Evolutionary conservation across 495 filamentous ascomycete genomes (phyloP).

Genomic region (Aspergillus panamensis): DNA sequence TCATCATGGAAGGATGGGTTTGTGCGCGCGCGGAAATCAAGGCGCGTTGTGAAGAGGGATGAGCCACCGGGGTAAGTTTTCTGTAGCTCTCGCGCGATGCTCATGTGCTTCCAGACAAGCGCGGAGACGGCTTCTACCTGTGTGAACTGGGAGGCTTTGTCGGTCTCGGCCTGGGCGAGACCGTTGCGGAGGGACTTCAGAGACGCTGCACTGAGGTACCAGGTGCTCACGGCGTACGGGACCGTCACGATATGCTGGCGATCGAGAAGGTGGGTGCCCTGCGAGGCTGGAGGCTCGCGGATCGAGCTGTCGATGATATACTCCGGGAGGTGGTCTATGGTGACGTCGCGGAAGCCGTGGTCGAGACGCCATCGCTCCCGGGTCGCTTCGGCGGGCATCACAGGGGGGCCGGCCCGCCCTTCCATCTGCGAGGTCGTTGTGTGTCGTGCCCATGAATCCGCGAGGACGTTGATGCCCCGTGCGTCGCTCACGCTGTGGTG

Average conservation of each 20-base stretch:
- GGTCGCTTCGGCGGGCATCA: background rate
- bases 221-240: slow-evolving; percentile 13
- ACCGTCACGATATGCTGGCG: slow-evolving; percentile 9
- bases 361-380: slow-evolving; percentile 11
- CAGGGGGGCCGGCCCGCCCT: slow-evolving; percentile 1
- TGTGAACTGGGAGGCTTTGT: slow-evolving; percentile 8
- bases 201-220: slow-evolving; percentile 6
- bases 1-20: slow-evolving; percentile 6
- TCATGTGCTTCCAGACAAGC: slow-evolving; percentile 14
- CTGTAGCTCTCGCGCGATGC: slow-evolving; percentile 9
- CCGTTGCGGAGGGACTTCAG: slow-evolving; percentile 4
- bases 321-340: slow-evolving; percentile 9
- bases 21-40: slow-evolving; percentile 13
- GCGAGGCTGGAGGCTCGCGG: slow-evolving; percentile 1
- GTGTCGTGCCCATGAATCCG: slow-evolving; percentile 8
- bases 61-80: slow-evolving; percentile 1
- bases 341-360: slow-evolving; percentile 9
- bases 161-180: slow-evolving; percentile 3
- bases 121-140: slow-evolving; percentile 14
- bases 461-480: slow-evolving; percentile 3
- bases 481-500: slow-evolving; percentile 13
- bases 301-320: slow-evolving; percentile 11
- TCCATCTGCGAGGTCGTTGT: background rate
- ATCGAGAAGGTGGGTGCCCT: slow-evolving; percentile 10
- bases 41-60: slow-evolving; percentile 11